These are phyloP conservation scores for Zygoascus tannicola DNA, from an alignment of 805 yeast genomes.

Conservation along the genomic window DNA sequence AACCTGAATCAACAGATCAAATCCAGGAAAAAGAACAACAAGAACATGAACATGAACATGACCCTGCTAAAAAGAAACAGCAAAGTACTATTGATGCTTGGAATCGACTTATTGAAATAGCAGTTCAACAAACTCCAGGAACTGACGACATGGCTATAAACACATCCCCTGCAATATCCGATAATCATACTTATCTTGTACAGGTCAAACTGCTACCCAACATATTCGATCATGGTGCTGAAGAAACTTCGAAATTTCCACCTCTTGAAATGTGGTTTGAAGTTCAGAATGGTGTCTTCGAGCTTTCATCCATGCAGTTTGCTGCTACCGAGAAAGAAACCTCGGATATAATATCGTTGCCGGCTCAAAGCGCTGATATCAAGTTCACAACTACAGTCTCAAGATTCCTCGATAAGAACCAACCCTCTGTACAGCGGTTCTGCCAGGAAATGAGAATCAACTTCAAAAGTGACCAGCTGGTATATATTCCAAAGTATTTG, in stretches of 20 bases:
- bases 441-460: conserved; percentile 32
- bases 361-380: conserved; percentile 35
- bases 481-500: conserved; percentile 34
- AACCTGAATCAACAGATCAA: neutral
- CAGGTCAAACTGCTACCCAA: conserved; percentile 42
- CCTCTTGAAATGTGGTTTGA: conserved; percentile 51
- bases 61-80: neutral
- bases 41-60: neutral
- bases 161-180: conserved; percentile 7
- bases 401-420: conserved; percentile 27
- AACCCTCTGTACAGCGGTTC: conserved; percentile 38
- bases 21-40: neutral
- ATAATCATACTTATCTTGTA: conserved; percentile 29
- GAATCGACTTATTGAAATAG: conserved; percentile 1
- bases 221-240: conserved; percentile 23
- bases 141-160: neutral
- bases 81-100: conserved; percentile 4
- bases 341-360: conserved; percentile 35
- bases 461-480: conserved; percentile 31
- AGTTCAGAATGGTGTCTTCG: conserved; percentile 31
- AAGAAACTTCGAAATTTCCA: conserved; percentile 33
- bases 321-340: conserved; percentile 41
- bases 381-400: conserved; percentile 33
- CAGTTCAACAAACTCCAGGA: neutral
- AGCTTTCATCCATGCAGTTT: conserved; percentile 33